These are phyloP conservation scores for Ramularia endophylla DNA, from an alignment of 2,329 filamentous ascomycete genomes.

Conservation along the genomic window DNA sequence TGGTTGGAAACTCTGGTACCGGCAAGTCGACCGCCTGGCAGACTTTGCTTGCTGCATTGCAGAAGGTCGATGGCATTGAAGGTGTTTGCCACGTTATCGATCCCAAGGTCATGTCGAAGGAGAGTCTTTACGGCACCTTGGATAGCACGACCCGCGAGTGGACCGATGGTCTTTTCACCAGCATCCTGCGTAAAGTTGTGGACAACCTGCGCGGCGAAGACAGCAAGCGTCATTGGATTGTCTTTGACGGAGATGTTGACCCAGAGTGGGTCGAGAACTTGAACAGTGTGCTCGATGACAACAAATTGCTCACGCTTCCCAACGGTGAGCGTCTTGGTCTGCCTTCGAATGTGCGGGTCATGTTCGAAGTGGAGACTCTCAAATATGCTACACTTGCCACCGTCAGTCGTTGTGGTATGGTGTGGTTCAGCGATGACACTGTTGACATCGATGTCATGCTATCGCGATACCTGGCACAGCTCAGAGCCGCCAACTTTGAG, in stretches of 20 bases:
- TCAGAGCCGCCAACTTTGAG: slow-evolving; percentile 80
- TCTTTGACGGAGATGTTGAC: slow-evolving; percentile 98
- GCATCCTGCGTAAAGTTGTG: slow-evolving; percentile 95
- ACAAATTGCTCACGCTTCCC: slow-evolving; percentile 92
- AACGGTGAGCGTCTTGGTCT: slow-evolving; percentile 97
- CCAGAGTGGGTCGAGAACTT: slow-evolving; percentile 99
- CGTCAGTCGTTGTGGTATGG: slow-evolving; percentile 99
- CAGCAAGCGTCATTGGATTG: slow-evolving; percentile 96
- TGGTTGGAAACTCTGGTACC: slow-evolving; percentile 96
- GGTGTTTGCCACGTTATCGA: slow-evolving; percentile 97
- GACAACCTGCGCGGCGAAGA: slow-evolving; percentile 98
- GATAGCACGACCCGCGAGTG: slow-evolving; percentile 97
- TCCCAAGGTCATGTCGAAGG: slow-evolving; percentile 99
- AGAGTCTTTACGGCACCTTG: slow-evolving; percentile 89
- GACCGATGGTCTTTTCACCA: slow-evolving; percentile 98
- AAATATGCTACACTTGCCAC: slow-evolving; percentile 97
- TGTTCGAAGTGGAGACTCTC: slow-evolving; percentile 98
- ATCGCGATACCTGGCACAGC: slow-evolving; percentile 76
- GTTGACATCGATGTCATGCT: slow-evolving; percentile 93
- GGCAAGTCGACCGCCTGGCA: slow-evolving; percentile 97
- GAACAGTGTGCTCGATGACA: slow-evolving; percentile 99
- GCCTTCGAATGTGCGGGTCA: slow-evolving; percentile 91
- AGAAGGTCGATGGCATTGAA: slow-evolving; percentile 84
- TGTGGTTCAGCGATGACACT: slow-evolving; percentile 99
- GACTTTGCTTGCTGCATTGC: slow-evolving; percentile 81